Evolutionary conservation across 495 filamentous ascomycete genomes (phyloP).

Genomic region (Aspergillus steynii): DNA sequence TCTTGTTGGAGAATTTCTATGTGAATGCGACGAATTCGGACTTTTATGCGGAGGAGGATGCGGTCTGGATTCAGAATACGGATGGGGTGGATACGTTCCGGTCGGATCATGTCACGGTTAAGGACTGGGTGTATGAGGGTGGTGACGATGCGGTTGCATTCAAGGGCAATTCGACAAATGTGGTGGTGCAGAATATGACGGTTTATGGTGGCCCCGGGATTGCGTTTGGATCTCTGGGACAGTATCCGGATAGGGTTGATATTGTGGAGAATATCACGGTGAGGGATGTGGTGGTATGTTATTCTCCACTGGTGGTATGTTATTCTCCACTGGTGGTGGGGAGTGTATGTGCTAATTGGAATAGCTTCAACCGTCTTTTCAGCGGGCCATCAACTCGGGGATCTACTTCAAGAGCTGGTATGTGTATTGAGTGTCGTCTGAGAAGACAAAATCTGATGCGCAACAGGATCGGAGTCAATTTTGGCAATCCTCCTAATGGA

Average conservation of each 20-base stretch:
- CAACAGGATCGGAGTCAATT: slow-evolving; percentile 8
- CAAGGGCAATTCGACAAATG: slow-evolving; percentile 44
- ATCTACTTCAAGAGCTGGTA: slow-evolving; percentile 14
- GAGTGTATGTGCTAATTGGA: background rate
- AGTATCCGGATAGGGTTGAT: slow-evolving; percentile 33
- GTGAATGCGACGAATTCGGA: slow-evolving; percentile 41
- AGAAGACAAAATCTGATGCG: background rate
- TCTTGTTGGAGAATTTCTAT: slow-evolving; percentile 41
- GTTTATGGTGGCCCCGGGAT: slow-evolving; percentile 32
- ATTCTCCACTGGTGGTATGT: background rate
- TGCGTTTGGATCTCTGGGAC: slow-evolving; percentile 49
- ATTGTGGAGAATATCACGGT: slow-evolving; percentile 34
- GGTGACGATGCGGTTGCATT: slow-evolving; percentile 39
- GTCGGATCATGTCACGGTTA: slow-evolving; percentile 30
- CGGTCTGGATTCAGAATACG: slow-evolving; percentile 37
- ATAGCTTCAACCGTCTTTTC: slow-evolving; percentile 8
- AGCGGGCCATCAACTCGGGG: slow-evolving; percentile 4
- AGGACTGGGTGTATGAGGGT: slow-evolving; percentile 34
- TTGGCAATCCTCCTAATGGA: slow-evolving; percentile 4
- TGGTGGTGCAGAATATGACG: slow-evolving; percentile 34
- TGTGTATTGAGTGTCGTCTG: background rate
- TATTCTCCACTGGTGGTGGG: background rate
- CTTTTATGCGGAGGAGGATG: background rate
- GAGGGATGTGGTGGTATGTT: slow-evolving; percentile 18
- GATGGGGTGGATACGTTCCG: slow-evolving; percentile 42